phyloP scores from a whole-genome alignment of 2,329 filamentous ascomycete genomes.

The Paraphaeosphaeria minitans region DNA sequence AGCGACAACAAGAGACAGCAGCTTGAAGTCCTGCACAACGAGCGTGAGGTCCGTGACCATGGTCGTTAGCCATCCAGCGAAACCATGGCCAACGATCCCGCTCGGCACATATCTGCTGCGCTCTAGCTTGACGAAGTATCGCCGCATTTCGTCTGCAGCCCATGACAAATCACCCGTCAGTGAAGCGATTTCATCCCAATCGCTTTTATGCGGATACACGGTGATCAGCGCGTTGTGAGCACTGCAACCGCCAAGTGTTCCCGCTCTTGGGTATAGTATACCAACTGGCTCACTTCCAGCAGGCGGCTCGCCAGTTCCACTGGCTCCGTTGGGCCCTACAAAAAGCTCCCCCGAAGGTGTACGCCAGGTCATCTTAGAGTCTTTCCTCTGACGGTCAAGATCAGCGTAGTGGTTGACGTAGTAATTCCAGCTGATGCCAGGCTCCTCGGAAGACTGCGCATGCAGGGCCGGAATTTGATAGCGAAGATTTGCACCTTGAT shows the following conservation, averaged over 20 bases:
- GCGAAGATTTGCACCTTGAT: constrained; percentile 55
- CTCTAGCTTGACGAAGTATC: constrained; percentile 52
- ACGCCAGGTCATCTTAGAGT: constrained; percentile 54
- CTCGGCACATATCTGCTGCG: constrained; percentile 57
- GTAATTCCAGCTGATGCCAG: constrained; percentile 63
- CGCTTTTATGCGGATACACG: constrained; percentile 61
- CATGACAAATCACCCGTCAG: constrained; percentile 64
- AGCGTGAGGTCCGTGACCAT: constrained; percentile 57
- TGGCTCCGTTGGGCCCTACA: constrained; percentile 50
- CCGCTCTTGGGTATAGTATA: constrained; percentile 63
- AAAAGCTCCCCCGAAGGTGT: constrained; percentile 48
- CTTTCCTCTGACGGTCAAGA: constrained; percentile 52
- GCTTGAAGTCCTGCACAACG: constrained; percentile 57
- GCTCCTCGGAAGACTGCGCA: constrained; percentile 58
- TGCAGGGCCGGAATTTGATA: constrained; percentile 59
- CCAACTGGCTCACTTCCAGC: constrained; percentile 56
- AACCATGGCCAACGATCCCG: constrained; percentile 58
- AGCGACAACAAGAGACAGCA: constrained; percentile 57
- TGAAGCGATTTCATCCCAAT: constrained; percentile 62
- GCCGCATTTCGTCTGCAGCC: constrained; percentile 65
- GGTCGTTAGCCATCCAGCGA: constrained; percentile 60
- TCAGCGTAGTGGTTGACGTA: constrained; percentile 65
- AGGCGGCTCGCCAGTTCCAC: constrained; percentile 46
- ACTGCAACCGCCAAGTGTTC: constrained; percentile 61
- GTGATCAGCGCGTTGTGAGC: constrained; percentile 65